Evolutionary conservation across 257 asterid species (phyloP).

Genomic region (Solanum commersonii): DNA sequence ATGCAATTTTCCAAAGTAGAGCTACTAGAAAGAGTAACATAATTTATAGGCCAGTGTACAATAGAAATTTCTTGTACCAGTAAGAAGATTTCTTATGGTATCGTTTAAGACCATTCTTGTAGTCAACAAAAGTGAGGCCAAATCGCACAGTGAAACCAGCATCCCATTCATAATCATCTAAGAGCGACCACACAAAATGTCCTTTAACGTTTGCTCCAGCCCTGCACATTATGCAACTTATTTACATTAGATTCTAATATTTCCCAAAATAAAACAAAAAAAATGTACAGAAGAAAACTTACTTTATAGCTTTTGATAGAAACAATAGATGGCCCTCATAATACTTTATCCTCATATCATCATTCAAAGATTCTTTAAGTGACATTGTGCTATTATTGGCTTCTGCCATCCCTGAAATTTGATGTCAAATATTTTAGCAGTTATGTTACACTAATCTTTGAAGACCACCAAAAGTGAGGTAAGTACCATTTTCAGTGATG

Average conservation of each 20-base stretch:
- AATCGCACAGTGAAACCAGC: constrained; percentile 16
- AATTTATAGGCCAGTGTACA: background rate
- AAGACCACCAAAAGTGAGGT: background rate
- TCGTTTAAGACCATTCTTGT: constrained; percentile 5
- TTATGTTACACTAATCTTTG: background rate
- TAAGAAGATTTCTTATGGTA: constrained; percentile 9
- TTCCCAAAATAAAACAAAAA: background rate
- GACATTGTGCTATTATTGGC: constrained; percentile 5
- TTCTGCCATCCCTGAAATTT: constrained; percentile 13
- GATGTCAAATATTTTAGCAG: background rate
- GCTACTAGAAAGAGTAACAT: background rate
- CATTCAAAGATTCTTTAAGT: constrained; percentile 10
- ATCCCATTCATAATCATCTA: constrained; percentile 24
- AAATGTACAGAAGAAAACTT: background rate
- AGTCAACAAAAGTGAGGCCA: constrained; percentile 14
- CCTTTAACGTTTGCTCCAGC: constrained; percentile 20
- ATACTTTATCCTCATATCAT: constrained; percentile 6
- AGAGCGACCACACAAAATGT: constrained; percentile 14
- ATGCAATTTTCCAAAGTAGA: background rate
- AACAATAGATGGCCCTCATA: constrained; percentile 14
- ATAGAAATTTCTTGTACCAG: constrained; percentile 17
- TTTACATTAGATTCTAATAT: too few relatives aligned
- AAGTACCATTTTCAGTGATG: constrained; percentile 20
- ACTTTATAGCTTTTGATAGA: constrained; percentile 15
- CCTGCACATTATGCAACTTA: background rate